A percentile compares a stretch with the other conserved stretches of the same genome.
These are phyloP conservation scores for Trichoderma breve DNA, from an alignment of 2,329 filamentous ascomycete genomes.

Conservation along the genomic window DNA sequence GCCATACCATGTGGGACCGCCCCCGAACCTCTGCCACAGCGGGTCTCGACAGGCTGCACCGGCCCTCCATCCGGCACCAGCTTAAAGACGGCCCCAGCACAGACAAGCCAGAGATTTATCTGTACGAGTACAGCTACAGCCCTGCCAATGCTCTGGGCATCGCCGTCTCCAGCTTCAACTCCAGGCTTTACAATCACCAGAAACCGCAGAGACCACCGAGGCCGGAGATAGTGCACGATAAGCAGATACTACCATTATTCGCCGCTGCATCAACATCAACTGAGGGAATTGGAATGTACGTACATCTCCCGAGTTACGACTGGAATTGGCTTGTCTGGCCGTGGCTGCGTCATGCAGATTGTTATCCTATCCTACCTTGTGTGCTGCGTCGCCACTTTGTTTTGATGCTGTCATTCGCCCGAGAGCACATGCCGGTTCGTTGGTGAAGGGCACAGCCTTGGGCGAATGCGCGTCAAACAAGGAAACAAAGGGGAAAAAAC, in stretches of 20 bases:
- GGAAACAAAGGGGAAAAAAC: not conserved
- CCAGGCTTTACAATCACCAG: constrained; percentile 17
- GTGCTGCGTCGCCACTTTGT: not conserved
- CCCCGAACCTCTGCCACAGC: constrained; percentile 16
- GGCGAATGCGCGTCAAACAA: constrained; percentile 14
- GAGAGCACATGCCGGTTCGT: constrained; percentile 4
- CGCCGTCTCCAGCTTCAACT: not conserved
- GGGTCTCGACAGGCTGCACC: constrained; percentile 16
- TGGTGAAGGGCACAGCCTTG: constrained; percentile 16
- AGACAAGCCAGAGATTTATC: not conserved
- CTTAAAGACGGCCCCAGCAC: not conserved
- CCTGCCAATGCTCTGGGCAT: constrained; percentile 31
- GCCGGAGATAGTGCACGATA: not conserved
- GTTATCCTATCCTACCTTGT: not conserved
- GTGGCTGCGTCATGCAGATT: not conserved
- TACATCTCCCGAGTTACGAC: not conserved
- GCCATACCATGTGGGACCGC: constrained; percentile 8
- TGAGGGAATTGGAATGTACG: constrained; percentile 18
- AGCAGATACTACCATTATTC: not conserved
- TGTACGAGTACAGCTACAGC: constrained; percentile 24
- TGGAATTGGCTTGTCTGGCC: not conserved
- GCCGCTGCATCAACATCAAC: not conserved
- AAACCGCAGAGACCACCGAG: constrained; percentile 32
- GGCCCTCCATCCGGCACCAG: not conserved
- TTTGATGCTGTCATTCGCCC: not conserved